Percentiles rank a stretch among this genome's conserved stretches.
phyloP scores from a whole-genome alignment of 1,284 basidiomycete genomes.

The Pyrrhoderma lamaoense region DNA sequence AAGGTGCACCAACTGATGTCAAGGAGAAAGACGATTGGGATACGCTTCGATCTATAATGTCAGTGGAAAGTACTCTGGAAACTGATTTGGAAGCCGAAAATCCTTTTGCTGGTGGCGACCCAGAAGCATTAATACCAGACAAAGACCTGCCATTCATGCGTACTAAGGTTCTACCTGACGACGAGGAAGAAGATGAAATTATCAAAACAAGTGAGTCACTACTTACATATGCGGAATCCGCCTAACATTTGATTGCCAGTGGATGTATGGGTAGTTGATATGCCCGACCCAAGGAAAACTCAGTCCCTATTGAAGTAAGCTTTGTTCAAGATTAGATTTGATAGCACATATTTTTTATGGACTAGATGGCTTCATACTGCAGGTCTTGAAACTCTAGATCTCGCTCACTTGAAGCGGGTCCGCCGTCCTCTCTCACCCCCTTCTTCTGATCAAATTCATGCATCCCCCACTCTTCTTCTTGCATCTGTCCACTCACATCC shows the following conservation, averaged over 20 bases:
- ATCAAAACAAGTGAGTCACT: conserved; percentile 46
- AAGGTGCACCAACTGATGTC: not conserved
- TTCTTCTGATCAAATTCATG: too few relatives aligned
- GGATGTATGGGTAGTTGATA: conserved; percentile 79
- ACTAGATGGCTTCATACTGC: conserved; percentile 58
- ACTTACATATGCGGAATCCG: conserved; percentile 7
- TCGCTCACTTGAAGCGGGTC: conserved; percentile 78
- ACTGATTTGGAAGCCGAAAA: conserved; percentile 14
- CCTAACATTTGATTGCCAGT: conserved; percentile 31
- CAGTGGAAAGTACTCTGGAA: conserved; percentile 10
- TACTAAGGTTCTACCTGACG: conserved; percentile 45
- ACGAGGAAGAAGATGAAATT: conserved; percentile 53
- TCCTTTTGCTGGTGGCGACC: conserved; percentile 31
- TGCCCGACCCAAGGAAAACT: conserved; percentile 60
- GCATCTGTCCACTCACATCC: conserved; percentile 38
- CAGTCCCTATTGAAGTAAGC: conserved; percentile 60
- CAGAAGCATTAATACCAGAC: conserved; percentile 42
- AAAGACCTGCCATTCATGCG: conserved; percentile 56
- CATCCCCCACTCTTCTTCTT: conserved; percentile 27
- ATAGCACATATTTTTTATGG: not conserved
- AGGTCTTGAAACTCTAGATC: conserved; percentile 49
- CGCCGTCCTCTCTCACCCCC: conserved; percentile 34
- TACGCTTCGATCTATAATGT: conserved; percentile 32
- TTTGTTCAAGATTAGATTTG: not conserved
- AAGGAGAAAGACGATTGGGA: conserved; percentile 38